These are phyloP conservation scores for Beta vulgaris DNA, from an alignment of 148 eudicot species.

Conservation along the genomic window DNA sequence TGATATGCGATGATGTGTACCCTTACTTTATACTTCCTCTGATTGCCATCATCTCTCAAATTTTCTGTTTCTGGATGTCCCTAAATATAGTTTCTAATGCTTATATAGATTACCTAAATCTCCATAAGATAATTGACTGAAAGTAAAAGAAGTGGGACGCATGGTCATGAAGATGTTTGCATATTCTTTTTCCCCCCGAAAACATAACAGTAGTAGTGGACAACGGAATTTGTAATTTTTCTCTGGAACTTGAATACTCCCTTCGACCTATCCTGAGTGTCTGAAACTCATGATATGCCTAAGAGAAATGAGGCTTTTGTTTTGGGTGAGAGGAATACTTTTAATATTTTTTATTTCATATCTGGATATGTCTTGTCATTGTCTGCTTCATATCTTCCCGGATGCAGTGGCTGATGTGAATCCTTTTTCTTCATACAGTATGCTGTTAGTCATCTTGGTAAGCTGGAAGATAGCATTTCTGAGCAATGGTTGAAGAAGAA, in stretches of 20 bases:
- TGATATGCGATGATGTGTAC: background rate
- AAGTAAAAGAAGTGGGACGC: background rate
- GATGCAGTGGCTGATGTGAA: constrained; percentile 9
- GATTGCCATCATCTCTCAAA: background rate
- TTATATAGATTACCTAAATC: too few relatives aligned
- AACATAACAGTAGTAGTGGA: background rate
- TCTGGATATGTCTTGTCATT: background rate
- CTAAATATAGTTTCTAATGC: background rate
- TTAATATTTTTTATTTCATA: background rate
- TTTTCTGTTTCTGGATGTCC: background rate
- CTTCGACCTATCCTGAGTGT: background rate
- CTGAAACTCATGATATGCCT: background rate
- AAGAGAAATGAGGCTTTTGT: background rate
- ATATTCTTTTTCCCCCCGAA: too few relatives aligned
- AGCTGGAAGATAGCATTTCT: constrained; percentile 94
- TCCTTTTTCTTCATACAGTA: constrained; percentile 46
- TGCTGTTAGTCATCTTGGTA: constrained; percentile 82
- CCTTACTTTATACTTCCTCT: background rate
- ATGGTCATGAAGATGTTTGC: background rate
- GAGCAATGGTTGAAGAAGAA: constrained; percentile 79
- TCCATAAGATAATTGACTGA: background rate
- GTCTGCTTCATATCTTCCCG: background rate
- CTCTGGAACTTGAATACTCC: background rate
- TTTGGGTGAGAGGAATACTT: background rate
- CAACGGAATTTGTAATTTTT: background rate